Evolutionary conservation across 176 grass and related monocot species (phyloP), one percentile per base, ranked within the genome.

Genomic region (Alloteropsis semialata): DNA sequence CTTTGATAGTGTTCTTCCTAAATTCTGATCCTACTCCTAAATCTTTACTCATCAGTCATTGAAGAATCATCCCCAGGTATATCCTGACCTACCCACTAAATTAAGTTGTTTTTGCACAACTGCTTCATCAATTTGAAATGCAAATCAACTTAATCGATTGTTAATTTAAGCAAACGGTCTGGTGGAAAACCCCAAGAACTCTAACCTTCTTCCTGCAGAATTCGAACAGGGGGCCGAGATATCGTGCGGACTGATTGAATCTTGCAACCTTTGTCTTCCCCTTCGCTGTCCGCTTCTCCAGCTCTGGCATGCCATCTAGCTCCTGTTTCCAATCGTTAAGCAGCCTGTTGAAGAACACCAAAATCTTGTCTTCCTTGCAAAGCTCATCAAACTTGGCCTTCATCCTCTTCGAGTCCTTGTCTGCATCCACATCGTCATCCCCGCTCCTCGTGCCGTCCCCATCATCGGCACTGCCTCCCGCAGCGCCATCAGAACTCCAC

Each of bases 171-270:
- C 11, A 81, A 69, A 21, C 44, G 0, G 28, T 18, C 16, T 28
- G 12, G 57, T 32, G 22, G 15, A 64, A 78, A 65, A 39, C 48
- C 2, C 1, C 3, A 49, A 42, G 49, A 34, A 63, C 18, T 18
- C 44, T 84, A 28, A 97, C 95, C 90, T 97, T 94, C 59, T 94
- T 97, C 56, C 92, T 88, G 88, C 95, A 97, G 77, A 97, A 89
- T 50, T 94, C 91, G 38, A 94, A 97, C 51, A 97, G 59, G 25
- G 86, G 95, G 61, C 82, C 91, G 70, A 97, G 84, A 70, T 98
- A 93, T 3, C 90, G 83, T 3, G 92, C 92, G 1, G 90, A 98
- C 63, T 98, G 95, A 82, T 94, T 94, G 83, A 98, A 92, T 0
- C 90, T 98, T 44, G 92, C 95, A 65, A 94, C 86, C 78, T 86